Percentiles rank a stretch among this genome's conserved stretches.
Evolutionary conservation across 2,329 filamentous ascomycete species (phyloP).

Genomic region (Fusarium duplospermum): DNA sequence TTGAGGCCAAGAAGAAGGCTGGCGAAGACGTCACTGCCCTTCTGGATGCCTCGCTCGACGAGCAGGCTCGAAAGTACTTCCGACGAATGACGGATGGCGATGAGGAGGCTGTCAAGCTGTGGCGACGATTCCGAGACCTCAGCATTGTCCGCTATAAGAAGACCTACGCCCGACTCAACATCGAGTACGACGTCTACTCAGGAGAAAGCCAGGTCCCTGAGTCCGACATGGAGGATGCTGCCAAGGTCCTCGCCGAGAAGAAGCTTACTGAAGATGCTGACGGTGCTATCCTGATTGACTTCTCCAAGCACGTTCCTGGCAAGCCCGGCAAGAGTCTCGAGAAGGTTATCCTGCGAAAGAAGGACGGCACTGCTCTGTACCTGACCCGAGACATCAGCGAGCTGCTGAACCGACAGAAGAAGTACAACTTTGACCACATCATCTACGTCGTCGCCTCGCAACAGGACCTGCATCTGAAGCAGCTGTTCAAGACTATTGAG

Average conservation of each 20-base stretch:
- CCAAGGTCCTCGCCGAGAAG: conserved; percentile 71
- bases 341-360: conserved; percentile 77
- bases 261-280: conserved; percentile 75
- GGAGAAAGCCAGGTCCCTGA: conserved; percentile 80
- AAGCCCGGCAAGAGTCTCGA: conserved; percentile 77
- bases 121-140: conserved; percentile 74
- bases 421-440: conserved; percentile 80
- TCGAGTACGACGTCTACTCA: conserved; percentile 76
- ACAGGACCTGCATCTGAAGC: conserved; percentile 78
- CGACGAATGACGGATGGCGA: conserved; percentile 78
- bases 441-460: conserved; percentile 81
- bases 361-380: conserved; percentile 80
- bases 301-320: conserved; percentile 73
- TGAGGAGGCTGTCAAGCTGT: conserved; percentile 67
- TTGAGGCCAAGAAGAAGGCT: conserved; percentile 66
- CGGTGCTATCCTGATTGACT: conserved; percentile 80
- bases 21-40: conserved; percentile 62
- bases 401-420: conserved; percentile 72
- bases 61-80: conserved; percentile 80
- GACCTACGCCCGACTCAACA: conserved; percentile 77
- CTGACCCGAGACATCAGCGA: conserved; percentile 83
- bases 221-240: conserved; percentile 73
- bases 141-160: conserved; percentile 75
- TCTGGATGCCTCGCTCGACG: conserved; percentile 71
- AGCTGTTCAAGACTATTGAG: conserved; percentile 82